Percentiles rank a stretch among this genome's conserved stretches.
phyloP scores from a whole-genome alignment of 345 rosid species.

The Eucalyptus cloeziana region DNA sequence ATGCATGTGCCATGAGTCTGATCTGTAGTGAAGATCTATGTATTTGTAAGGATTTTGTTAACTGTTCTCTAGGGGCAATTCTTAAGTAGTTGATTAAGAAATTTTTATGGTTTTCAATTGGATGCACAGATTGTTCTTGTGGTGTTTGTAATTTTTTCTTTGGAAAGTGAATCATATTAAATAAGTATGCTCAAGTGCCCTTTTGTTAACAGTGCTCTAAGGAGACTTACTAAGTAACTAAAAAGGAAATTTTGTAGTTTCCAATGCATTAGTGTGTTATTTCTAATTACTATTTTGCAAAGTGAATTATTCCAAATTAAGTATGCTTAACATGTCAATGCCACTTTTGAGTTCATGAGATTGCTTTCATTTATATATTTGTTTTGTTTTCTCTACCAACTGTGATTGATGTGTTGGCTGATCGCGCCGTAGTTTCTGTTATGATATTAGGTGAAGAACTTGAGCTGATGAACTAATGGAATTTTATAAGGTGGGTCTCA shows the following conservation, averaged over 20 bases:
- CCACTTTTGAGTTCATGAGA: background rate
- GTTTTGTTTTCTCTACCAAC: background rate
- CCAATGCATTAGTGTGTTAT: background rate
- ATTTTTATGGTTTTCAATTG: background rate
- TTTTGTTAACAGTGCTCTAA: background rate
- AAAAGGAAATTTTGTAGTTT: background rate
- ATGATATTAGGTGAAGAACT: conserved; percentile 34
- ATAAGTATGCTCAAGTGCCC: background rate
- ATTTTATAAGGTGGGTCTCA: conserved; percentile 49
- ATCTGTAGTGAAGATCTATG: background rate
- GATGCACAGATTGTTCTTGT: background rate
- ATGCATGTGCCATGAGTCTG: background rate
- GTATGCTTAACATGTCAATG: background rate
- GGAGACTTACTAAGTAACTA: background rate
- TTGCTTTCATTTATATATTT: background rate
- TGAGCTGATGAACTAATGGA: conserved; percentile 73
- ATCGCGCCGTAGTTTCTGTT: background rate
- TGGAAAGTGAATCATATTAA: background rate
- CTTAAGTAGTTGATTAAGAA: background rate
- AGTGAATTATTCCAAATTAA: background rate
- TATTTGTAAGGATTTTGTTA: background rate
- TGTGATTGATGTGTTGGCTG: background rate
- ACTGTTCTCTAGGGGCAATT: background rate
- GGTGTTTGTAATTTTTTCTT: background rate
- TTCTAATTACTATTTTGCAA: background rate